Conservation (phyloP, 2,329 filamentous ascomycete genomes). For the Lachnellula occidentalis region DNA sequence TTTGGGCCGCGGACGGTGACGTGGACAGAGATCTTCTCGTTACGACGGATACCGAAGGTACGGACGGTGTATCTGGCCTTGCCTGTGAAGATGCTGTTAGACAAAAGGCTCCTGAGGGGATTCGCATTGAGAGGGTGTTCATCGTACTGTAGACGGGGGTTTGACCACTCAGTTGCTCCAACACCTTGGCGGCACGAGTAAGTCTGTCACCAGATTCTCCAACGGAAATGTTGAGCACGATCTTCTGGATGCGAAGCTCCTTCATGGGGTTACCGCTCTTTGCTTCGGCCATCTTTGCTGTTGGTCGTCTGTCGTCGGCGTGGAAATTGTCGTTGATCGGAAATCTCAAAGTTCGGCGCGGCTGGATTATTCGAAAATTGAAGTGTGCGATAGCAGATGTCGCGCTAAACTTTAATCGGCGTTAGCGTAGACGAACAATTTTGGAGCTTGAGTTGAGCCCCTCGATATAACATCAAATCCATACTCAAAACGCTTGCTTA, state of each 20-base stretch:
- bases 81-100: conserved; percentile 48
- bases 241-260: conserved; percentile 99
- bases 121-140: conserved; percentile 3
- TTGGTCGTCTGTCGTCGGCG: conserved; percentile 14
- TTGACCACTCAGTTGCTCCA: conserved; percentile 99
- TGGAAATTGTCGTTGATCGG: conserved; percentile 13
- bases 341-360: conserved; percentile 15
- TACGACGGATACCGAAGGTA: conserved; percentile 99
- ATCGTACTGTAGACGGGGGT: conserved; percentile 96
- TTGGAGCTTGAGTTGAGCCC: conserved; percentile 1
- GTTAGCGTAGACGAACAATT: conserved; percentile 8
- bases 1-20: conserved; percentile 98
- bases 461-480: conserved; percentile 12
- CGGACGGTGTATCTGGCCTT: conserved; percentile 99
- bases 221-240: conserved; percentile 99
- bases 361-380: conserved; percentile 12
- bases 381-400: conserved; percentile 2
- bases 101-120: conserved; percentile 6
- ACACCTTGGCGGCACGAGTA: conserved; percentile 98
- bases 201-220: conserved; percentile 99
- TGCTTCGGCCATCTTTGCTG: conserved; percentile 55
- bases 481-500: conserved; percentile 22
- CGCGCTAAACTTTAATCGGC: conserved; percentile 7
- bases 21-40: conserved; percentile 99
- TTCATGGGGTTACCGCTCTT: conserved; percentile 98